Conservation (phyloP, 768 basidiomycete genomes). For the Serendipita sp. region DNA sequence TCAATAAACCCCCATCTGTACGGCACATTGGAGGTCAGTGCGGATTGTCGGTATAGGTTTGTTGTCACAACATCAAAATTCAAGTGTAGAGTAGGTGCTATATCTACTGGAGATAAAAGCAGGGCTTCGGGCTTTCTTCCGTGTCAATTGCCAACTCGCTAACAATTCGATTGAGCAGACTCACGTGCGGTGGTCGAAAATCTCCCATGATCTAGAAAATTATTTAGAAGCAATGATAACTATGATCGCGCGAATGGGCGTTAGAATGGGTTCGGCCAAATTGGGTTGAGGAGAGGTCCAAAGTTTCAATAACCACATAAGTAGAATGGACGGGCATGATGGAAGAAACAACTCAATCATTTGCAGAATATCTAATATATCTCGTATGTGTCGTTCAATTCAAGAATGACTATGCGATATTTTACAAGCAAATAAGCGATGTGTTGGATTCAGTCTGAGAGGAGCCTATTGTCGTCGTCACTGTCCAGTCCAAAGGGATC, state of each 20-base stretch:
- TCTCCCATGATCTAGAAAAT: not conserved
- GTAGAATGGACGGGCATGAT: too few species aligned
- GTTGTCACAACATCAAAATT: not conserved
- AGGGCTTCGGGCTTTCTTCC: not conserved
- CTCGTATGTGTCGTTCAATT: too few species aligned
- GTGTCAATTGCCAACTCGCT: not conserved
- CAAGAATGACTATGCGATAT: too few species aligned
- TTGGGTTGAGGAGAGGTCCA: too few species aligned
- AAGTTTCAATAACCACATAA: too few species aligned
- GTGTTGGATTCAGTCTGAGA: not conserved
- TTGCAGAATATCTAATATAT: too few species aligned
- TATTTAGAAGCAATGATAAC: too few species aligned
- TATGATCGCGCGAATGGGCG: too few species aligned
- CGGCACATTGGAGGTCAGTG: slow-evolving; percentile 23
- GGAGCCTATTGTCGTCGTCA: not conserved
- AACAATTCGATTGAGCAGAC: not conserved
- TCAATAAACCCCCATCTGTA: slow-evolving; percentile 64
- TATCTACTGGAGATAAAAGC: not conserved
- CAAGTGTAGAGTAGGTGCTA: not conserved
- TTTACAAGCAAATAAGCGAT: too few species aligned
- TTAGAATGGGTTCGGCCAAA: too few species aligned
- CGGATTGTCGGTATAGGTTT: not conserved
- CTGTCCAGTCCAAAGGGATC: not conserved
- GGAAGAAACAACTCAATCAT: too few species aligned
- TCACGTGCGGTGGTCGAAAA: not conserved